Percentiles rank a stretch among this genome's conserved stretches.
Evolutionary conservation across 768 basidiomycete species (phyloP).

Genomic region (Lactarius sanguifluus): DNA sequence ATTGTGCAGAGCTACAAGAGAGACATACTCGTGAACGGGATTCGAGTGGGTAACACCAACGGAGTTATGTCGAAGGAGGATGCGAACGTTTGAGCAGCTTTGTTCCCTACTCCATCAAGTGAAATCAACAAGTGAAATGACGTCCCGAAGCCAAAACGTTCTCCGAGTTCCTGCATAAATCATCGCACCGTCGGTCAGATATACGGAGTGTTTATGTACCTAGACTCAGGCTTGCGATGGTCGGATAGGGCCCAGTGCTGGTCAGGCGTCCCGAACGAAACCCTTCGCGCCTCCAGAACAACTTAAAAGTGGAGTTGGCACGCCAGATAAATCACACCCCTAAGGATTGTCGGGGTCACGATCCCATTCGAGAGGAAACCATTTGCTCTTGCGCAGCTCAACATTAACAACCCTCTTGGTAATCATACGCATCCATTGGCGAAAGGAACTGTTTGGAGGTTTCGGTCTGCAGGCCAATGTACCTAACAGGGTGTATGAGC

Average conservation of each 20-base stretch:
- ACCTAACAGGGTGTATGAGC: slow-evolving; percentile 47
- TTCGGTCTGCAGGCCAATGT: slow-evolving; percentile 68
- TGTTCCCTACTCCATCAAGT: slow-evolving; percentile 27
- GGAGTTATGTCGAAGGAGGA: slow-evolving; percentile 76
- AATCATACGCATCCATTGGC: slow-evolving; percentile 69
- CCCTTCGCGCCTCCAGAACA: slow-evolving; percentile 79
- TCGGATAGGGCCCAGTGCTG: slow-evolving; percentile 57
- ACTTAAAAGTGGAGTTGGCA: slow-evolving; percentile 65
- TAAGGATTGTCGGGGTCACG: slow-evolving; percentile 31
- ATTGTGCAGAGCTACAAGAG: slow-evolving; percentile 63
- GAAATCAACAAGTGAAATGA: slow-evolving; percentile 61
- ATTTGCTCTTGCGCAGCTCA: slow-evolving; percentile 43
- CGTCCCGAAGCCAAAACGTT: slow-evolving; percentile 73
- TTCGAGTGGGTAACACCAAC: slow-evolving; percentile 41
- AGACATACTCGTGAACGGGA: background rate
- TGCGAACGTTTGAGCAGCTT: slow-evolving; percentile 68
- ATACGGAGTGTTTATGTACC: slow-evolving; percentile 42
- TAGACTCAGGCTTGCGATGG: slow-evolving; percentile 81
- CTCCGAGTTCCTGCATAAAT: slow-evolving; percentile 53
- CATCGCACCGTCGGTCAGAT: background rate
- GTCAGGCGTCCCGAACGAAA: slow-evolving; percentile 32
- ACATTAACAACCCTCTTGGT: too few relatives aligned
- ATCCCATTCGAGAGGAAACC: slow-evolving; percentile 41
- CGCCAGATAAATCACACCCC: slow-evolving; percentile 48
- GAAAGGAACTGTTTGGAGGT: slow-evolving; percentile 57